Evolutionary conservation across 2,329 filamentous ascomycete genomes (phyloP).

Genomic region (Onygenales sp.): DNA sequence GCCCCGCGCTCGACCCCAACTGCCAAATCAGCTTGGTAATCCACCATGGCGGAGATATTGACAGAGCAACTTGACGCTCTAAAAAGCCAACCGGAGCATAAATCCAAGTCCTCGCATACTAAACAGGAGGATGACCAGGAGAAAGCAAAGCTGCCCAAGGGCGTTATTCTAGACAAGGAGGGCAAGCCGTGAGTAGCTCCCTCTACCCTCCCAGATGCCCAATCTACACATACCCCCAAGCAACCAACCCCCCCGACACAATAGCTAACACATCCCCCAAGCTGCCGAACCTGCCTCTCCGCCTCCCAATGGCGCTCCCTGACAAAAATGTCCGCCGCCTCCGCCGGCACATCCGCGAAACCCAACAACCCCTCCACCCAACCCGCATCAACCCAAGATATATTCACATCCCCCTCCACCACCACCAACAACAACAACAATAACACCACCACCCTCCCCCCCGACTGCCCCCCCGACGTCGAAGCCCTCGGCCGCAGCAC

Average conservation of each 20-base stretch:
- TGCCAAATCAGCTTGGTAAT: not conserved
- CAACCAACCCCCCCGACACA: not conserved
- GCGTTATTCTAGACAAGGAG: conserved; percentile 41
- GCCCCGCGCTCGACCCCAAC: not conserved
- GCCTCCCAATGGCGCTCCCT: conserved; percentile 37
- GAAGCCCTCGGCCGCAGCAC: conserved; percentile 75
- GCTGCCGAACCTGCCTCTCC: conserved; percentile 41
- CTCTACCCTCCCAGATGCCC: not conserved
- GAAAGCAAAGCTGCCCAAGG: conserved; percentile 28
- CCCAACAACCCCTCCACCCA: conserved; percentile 26
- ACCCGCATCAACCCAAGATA: conserved; percentile 19
- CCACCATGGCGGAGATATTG: conserved; percentile 13
- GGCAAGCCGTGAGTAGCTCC: conserved; percentile 38
- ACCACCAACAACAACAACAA: conserved; percentile 12
- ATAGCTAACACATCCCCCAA: conserved; percentile 12
- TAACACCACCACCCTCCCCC: conserved; percentile 29
- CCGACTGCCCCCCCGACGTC: conserved; percentile 84
- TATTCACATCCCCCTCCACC: conserved; percentile 15
- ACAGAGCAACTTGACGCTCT: conserved; percentile 16
- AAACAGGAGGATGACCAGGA: conserved; percentile 5
- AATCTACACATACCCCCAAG: not conserved
- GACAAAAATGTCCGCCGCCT: conserved; percentile 25
- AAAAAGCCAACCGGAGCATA: conserved; percentile 8
- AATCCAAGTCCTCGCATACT: not conserved
- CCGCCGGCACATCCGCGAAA: conserved; percentile 13